Conservation (phyloP, 345 rosid genomes). For the Anacardium occidentale region DNA sequence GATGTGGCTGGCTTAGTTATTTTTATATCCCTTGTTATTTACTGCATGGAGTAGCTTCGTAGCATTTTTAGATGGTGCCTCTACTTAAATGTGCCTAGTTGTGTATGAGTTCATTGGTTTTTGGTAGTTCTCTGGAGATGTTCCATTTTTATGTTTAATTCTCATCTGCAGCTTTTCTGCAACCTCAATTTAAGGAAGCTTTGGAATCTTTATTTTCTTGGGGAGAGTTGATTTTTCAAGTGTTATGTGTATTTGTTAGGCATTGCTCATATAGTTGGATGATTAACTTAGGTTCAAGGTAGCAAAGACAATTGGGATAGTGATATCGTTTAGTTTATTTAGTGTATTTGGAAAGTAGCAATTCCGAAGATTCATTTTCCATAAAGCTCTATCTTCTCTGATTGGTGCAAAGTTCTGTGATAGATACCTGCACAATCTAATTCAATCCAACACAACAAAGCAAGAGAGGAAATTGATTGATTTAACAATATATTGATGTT, state of each 20-base stretch:
- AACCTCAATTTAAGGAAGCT: background rate
- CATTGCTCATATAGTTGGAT: background rate
- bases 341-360: background rate
- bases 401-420: background rate
- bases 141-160: background rate
- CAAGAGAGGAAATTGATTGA: no score
- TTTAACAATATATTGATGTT: no score
- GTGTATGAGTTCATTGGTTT: constrained; percentile 2
- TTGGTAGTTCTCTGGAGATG: background rate
- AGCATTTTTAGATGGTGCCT: background rate
- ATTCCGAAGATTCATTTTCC: background rate
- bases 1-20: background rate
- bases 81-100: background rate
- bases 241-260: background rate
- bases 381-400: background rate
- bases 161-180: background rate
- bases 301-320: background rate
- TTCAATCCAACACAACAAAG: no score
- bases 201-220: background rate
- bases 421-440: no score
- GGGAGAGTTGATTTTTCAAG: background rate
- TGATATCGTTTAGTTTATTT: background rate
- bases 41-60: background rate
- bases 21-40: background rate
- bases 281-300: background rate